Evolutionary conservation across 495 filamentous ascomycete genomes (phyloP).

Genomic region (Gamarada debralockiae): DNA sequence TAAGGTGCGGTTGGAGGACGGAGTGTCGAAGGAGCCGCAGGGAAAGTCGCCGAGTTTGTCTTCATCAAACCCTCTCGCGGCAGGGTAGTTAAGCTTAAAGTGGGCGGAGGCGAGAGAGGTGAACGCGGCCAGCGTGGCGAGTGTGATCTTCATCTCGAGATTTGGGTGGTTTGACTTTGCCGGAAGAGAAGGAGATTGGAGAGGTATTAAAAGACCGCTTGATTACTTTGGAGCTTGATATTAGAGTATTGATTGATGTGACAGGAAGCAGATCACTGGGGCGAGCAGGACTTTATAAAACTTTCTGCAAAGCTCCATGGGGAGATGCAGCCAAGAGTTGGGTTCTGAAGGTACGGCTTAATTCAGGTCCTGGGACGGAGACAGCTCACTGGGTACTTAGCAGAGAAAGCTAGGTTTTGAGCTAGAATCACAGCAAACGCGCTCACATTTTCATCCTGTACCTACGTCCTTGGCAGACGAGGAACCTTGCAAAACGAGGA

Average conservation of each 20-base stretch:
- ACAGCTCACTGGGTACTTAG: too few species aligned
- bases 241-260: too few species aligned
- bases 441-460: neutral
- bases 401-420: neutral
- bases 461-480: too few species aligned
- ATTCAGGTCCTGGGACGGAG: too few species aligned
- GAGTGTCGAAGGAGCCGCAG: conserved; percentile 52
- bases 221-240: too few species aligned
- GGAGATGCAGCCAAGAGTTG: neutral
- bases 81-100: conserved; percentile 55
- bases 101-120: conserved; percentile 49
- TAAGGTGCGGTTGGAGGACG: conserved; percentile 44
- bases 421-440: neutral
- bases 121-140: conserved; percentile 23
- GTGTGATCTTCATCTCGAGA: neutral
- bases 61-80: conserved; percentile 47
- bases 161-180: conserved; percentile 17
- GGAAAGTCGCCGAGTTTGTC: conserved; percentile 49
- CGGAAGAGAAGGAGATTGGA: neutral
- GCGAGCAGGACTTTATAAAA: too few species aligned
- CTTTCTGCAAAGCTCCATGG: too few species aligned
- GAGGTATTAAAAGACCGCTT: neutral
- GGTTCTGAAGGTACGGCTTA: too few species aligned
- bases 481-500: neutral
- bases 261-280: too few species aligned